These are phyloP conservation scores for Chimonanthus salicifolius DNA, from an alignment of 164 flowering plant genomes.

Conservation along the genomic window DNA sequence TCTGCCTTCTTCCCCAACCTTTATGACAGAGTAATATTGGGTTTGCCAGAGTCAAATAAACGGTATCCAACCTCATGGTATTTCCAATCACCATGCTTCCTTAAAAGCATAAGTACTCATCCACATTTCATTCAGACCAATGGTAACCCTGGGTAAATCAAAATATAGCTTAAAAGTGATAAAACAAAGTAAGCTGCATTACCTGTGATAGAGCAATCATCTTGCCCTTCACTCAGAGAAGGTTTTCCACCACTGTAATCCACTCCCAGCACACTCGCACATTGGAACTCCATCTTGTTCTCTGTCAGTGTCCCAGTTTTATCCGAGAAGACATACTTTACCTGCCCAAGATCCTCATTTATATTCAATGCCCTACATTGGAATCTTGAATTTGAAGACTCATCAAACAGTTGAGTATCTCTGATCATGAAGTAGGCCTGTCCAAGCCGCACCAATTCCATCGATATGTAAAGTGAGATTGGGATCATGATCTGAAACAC, in stretches of 20 bases:
- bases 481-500: constrained; percentile 99
- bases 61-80: neutral
- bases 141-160: neutral
- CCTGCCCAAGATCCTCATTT: constrained; percentile 97
- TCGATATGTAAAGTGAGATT: constrained; percentile 92
- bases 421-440: constrained; percentile 96
- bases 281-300: constrained; percentile 97
- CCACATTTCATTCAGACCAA: neutral
- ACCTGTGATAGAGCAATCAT: constrained; percentile 53
- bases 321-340: constrained; percentile 89
- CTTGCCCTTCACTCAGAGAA: constrained; percentile 26
- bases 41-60: neutral
- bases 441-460: constrained; percentile 97
- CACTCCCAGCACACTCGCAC: constrained; percentile 82
- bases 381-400: constrained; percentile 66
- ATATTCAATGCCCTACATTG: constrained; percentile 96
- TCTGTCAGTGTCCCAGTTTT: constrained; percentile 98
- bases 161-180: neutral
- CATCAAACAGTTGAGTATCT: constrained; percentile 61
- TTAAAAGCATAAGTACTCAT: neutral
- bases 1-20: too few species aligned
- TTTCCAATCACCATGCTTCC: neutral
- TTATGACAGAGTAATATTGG: neutral
- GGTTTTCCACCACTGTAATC: constrained; percentile 49
- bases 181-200: neutral